Percentiles rank a stretch among this genome's conserved stretches.
These are phyloP conservation scores for Sugiyamaella valdiviana DNA, from an alignment of 805 yeast genomes.

Conservation along the genomic window DNA sequence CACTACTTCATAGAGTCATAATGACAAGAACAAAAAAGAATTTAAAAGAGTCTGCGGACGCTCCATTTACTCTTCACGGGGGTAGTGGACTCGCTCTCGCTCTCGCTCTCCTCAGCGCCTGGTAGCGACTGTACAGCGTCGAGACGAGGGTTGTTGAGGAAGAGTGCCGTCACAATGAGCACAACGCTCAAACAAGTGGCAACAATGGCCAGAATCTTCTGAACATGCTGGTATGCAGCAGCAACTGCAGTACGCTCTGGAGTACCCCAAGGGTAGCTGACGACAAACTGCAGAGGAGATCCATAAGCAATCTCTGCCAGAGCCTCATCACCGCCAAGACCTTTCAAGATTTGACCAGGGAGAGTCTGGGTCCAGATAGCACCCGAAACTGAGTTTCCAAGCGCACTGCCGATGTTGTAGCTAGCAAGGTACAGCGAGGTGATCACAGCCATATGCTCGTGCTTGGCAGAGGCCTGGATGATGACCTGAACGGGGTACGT, in stretches of 20 bases:
- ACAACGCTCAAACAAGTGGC: slow-evolving; percentile 52
- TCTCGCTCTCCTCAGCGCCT: slow-evolving; percentile 10
- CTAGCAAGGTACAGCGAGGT: slow-evolving; percentile 52
- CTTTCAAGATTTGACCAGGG: slow-evolving; percentile 38
- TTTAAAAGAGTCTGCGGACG: neutral
- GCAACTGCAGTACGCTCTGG: slow-evolving; percentile 55
- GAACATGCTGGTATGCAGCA: slow-evolving; percentile 52
- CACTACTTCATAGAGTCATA: no score
- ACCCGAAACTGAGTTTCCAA: slow-evolving; percentile 60
- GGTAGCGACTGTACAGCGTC: slow-evolving; percentile 23
- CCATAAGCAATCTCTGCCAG: slow-evolving; percentile 45
- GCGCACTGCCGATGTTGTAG: slow-evolving; percentile 57
- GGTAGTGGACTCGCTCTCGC: neutral
- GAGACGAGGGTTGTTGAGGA: slow-evolving; percentile 49
- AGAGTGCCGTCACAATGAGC: slow-evolving; percentile 41
- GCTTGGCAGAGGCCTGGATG: slow-evolving; percentile 52
- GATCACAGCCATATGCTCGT: slow-evolving; percentile 58
- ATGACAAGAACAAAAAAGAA: no score
- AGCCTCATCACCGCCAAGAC: slow-evolving; percentile 29
- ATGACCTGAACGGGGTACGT: slow-evolving; percentile 59
- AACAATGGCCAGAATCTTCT: slow-evolving; percentile 49
- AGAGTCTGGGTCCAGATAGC: slow-evolving; percentile 64
- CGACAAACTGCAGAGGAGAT: slow-evolving; percentile 47
- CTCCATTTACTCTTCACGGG: neutral
- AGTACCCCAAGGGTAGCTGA: slow-evolving; percentile 52